Percentiles rank a stretch among this genome's conserved stretches.
Evolutionary conservation across 441 rosid genomes (phyloP).

Genomic region (Syzygium syzygioides): DNA sequence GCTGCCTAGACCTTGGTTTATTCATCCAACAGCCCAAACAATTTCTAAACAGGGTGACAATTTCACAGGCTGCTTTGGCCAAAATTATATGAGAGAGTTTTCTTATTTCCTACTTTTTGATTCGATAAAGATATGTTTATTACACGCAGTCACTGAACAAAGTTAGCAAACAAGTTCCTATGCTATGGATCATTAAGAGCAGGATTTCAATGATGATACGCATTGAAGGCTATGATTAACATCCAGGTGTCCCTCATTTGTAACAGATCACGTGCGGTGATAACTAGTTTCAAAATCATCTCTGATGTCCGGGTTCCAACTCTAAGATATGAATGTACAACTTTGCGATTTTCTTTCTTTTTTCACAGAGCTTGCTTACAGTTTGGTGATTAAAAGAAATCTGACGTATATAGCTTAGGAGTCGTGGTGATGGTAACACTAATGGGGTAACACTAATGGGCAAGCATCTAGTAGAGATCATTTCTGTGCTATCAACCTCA

Average conservation of each 20-base stretch:
- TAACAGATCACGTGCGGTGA: background rate
- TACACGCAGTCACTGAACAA: background rate
- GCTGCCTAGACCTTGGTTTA: background rate
- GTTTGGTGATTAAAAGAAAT: background rate
- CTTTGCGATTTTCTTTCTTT: background rate
- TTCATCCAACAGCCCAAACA: background rate
- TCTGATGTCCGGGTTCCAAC: background rate
- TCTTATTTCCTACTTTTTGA: background rate
- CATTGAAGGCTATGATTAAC: background rate
- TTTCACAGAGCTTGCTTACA: background rate
- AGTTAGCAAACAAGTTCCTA: background rate
- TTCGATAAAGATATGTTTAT: background rate
- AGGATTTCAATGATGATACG: background rate
- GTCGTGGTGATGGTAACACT: background rate
- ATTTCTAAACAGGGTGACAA: background rate
- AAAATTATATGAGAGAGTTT: background rate
- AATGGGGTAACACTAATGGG: too few species aligned
- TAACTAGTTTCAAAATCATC: background rate
- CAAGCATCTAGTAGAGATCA: background rate
- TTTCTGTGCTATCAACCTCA: background rate
- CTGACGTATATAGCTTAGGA: background rate
- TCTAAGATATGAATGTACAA: background rate
- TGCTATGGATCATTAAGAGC: background rate
- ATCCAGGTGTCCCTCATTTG: background rate
- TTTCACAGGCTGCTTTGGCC: background rate